Percentiles rank a stretch among this genome's conserved stretches.
Evolutionary conservation across 495 filamentous ascomycete genomes (phyloP).

Genomic region (Corynascus novoguineensis): DNA sequence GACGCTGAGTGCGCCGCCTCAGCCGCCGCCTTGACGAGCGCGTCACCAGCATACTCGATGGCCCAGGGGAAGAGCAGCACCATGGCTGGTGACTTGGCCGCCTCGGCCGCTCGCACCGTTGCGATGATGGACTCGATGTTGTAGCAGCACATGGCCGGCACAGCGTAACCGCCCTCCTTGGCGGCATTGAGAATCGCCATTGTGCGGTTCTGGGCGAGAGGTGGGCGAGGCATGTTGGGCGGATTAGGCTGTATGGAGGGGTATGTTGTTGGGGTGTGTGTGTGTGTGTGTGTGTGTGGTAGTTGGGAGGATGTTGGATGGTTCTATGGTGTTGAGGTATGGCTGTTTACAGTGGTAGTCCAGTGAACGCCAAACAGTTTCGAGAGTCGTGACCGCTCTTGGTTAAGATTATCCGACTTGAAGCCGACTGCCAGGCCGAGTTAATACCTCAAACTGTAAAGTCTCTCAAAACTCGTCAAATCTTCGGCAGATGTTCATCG

Average conservation of each 20-base stretch:
- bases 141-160: conserved; percentile 78
- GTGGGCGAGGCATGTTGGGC: conserved; percentile 49
- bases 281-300: neutral
- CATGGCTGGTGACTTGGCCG: conserved; percentile 67
- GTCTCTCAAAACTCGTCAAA: neutral
- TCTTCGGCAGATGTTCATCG: neutral
- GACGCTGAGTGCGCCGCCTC: conserved; percentile 54
- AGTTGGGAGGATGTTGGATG: neutral
- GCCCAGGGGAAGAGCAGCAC: conserved; percentile 88
- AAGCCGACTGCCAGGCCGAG: neutral
- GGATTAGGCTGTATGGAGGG: conserved; percentile 7
- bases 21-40: conserved; percentile 39
- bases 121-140: conserved; percentile 81
- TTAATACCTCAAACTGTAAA: conserved; percentile 1
- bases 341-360: too few relatives aligned
- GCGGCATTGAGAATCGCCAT: conserved; percentile 65
- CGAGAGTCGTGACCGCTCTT: neutral
- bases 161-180: conserved; percentile 58
- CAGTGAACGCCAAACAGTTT: neutral
- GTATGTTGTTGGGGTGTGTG: conserved; percentile 14
- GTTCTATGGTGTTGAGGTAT: too few relatives aligned
- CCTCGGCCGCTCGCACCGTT: conserved; percentile 70
- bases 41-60: conserved; percentile 59
- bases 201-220: conserved; percentile 55
- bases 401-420: neutral